phyloP scores from a whole-genome alignment of 495 filamentous ascomycete genomes.

The Podospora anserina region DNA sequence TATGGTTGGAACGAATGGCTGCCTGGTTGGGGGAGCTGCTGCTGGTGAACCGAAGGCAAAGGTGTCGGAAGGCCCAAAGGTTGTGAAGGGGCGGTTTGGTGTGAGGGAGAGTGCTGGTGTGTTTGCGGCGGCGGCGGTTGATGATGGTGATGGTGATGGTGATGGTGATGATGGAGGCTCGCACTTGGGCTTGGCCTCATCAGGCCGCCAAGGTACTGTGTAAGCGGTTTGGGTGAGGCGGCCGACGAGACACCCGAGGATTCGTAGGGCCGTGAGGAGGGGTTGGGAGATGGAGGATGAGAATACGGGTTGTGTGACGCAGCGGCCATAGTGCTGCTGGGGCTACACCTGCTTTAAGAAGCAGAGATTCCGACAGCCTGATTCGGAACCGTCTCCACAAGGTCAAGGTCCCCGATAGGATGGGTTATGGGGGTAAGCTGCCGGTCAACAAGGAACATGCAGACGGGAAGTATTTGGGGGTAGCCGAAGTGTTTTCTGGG shows the following conservation, averaged over 20 bases:
- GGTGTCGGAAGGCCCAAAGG: conserved; percentile 45
- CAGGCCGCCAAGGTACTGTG: conserved; percentile 45
- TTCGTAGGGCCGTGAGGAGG: conserved; percentile 52
- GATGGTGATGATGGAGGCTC: conserved; percentile 17
- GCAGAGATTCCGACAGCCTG: conserved; percentile 30
- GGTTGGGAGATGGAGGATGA: conserved; percentile 53
- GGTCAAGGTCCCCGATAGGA: conserved; percentile 41
- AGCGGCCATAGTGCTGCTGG: conserved; percentile 45
- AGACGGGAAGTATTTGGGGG: conserved; percentile 33
- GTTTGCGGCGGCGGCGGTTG: not conserved
- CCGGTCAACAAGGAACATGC: conserved; percentile 45
- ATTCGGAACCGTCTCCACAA: conserved; percentile 37
- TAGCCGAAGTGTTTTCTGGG: conserved; percentile 19
- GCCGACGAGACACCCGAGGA: conserved; percentile 55
- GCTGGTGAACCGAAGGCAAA: conserved; percentile 37
- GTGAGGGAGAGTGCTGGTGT: not conserved
- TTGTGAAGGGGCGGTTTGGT: conserved; percentile 36
- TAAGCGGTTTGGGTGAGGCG: conserved; percentile 49
- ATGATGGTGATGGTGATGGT: not conserved
- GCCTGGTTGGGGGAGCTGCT: conserved; percentile 8
- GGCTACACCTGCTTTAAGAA: conserved; percentile 21
- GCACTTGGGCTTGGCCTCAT: conserved; percentile 40
- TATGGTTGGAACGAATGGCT: conserved; percentile 40
- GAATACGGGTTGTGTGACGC: conserved; percentile 50
- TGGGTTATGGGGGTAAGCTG: conserved; percentile 38